Percentiles rank a stretch among this genome's conserved stretches.
phyloP scores from a whole-genome alignment of 106 monocot species.

The Dendrobium nobile region DNA sequence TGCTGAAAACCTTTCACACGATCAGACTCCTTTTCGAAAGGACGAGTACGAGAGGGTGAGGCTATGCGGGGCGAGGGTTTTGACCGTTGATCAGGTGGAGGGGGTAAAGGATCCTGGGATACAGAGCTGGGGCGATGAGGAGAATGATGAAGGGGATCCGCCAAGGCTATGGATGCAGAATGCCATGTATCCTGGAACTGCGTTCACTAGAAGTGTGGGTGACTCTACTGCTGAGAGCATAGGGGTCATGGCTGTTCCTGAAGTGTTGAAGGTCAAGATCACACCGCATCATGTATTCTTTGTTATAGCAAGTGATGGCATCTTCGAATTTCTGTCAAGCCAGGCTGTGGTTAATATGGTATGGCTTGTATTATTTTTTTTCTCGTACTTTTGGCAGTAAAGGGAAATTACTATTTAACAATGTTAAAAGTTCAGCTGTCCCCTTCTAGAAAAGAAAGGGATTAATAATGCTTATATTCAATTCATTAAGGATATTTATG shows the following conservation, averaged over 20 bases:
- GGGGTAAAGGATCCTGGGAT: conserved; percentile 55
- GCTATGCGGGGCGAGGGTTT: conserved; percentile 63
- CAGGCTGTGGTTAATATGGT: conserved; percentile 84
- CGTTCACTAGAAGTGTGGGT: conserved; percentile 85
- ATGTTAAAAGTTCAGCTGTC: too few relatives aligned
- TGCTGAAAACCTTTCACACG: conserved; percentile 58
- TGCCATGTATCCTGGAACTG: conserved; percentile 82
- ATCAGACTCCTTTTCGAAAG: conserved; percentile 79
- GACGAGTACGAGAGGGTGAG: conserved; percentile 82
- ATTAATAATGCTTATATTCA: too few relatives aligned
- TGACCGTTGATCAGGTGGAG: conserved; percentile 77
- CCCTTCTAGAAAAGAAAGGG: too few relatives aligned
- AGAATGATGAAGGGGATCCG: conserved; percentile 66
- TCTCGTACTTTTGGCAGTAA: not conserved
- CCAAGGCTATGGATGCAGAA: conserved; percentile 81
- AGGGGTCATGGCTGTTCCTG: conserved; percentile 69
- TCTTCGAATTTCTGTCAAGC: conserved; percentile 87
- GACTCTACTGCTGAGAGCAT: conserved; percentile 74
- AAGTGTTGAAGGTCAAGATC: conserved; percentile 54
- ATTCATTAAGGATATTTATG: too few relatives aligned
- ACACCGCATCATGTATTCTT: conserved; percentile 54
- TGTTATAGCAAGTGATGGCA: conserved; percentile 80
- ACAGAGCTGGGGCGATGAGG: conserved; percentile 63
- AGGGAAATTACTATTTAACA: not conserved
- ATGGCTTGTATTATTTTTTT: conserved; percentile 6